A percentile compares a stretch with the other conserved stretches of the same genome.
phyloP scores from a whole-genome alignment of 805 yeast genomes.

The Komagataella mondaviorum region DNA sequence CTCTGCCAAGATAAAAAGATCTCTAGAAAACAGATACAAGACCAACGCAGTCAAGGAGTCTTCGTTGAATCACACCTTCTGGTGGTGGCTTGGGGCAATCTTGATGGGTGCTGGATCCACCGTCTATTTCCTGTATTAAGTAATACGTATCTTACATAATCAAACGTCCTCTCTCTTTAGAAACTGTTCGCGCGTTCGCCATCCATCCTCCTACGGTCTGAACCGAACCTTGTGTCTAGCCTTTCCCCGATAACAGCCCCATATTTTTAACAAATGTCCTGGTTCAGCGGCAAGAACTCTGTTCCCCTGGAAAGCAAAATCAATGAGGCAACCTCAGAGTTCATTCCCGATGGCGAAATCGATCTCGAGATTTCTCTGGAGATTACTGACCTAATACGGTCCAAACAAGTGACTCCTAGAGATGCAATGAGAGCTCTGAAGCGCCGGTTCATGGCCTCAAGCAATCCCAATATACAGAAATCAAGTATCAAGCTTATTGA shows the following conservation, averaged over 20 bases:
- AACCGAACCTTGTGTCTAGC: neutral
- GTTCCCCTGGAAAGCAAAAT: conserved; percentile 47
- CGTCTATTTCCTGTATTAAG: conserved; percentile 1
- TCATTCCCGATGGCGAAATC: conserved; percentile 85
- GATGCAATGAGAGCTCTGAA: conserved; percentile 81
- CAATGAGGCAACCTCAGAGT: conserved; percentile 69
- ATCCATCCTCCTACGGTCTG: neutral
- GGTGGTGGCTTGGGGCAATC: conserved; percentile 46
- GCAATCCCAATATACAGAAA: conserved; percentile 71
- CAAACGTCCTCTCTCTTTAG: neutral
- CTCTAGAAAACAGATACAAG: conserved; percentile 66
- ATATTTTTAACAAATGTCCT: conserved; percentile 24
- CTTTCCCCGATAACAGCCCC: neutral
- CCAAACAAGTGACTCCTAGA: conserved; percentile 64
- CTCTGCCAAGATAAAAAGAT: conserved; percentile 42
- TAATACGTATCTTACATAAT: neutral
- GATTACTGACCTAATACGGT: conserved; percentile 74
- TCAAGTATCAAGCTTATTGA: conserved; percentile 71
- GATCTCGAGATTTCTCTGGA: conserved; percentile 66
- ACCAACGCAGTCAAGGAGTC: conserved; percentile 51
- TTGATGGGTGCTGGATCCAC: conserved; percentile 16
- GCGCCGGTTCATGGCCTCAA: conserved; percentile 47
- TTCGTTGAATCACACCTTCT: conserved; percentile 26
- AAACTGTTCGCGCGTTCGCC: neutral
- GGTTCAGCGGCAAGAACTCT: conserved; percentile 28